These are phyloP conservation scores for Sclerotinia spermophila DNA, from an alignment of 2,329 filamentous ascomycete genomes.

Conservation along the genomic window DNA sequence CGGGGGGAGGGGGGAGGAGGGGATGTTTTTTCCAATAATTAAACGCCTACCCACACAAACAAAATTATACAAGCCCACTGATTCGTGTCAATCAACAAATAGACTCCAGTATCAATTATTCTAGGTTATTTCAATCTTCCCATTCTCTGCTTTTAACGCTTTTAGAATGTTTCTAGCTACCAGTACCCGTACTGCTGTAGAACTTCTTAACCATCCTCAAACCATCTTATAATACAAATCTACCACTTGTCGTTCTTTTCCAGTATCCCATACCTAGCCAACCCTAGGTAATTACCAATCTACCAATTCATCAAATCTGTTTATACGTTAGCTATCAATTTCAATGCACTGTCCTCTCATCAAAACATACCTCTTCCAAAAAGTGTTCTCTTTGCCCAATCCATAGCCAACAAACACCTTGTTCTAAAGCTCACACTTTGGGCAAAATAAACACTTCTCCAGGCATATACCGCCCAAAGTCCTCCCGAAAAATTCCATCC, in stretches of 20 bases:
- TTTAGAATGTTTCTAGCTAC: background rate
- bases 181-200: background rate
- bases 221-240: background rate
- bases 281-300: background rate
- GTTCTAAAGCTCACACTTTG: slow-evolving; percentile 94
- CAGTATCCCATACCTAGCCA: background rate
- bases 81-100: background rate
- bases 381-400: slow-evolving; percentile 94
- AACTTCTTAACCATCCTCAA: background rate
- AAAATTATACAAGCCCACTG: background rate
- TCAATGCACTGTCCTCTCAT: background rate
- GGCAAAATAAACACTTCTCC: slow-evolving; percentile 95
- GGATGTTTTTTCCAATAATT: too few relatives aligned
- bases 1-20: too few relatives aligned
- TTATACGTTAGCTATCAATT: background rate
- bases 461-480: slow-evolving; percentile 89
- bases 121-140: background rate
- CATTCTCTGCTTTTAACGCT: background rate
- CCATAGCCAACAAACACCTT: slow-evolving; percentile 86
- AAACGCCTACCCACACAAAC: background rate
- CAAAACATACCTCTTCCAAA: slow-evolving; percentile 77
- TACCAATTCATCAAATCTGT: slow-evolving; percentile 13
- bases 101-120: background rate
- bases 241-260: background rate
- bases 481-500: slow-evolving; percentile 79